These are phyloP conservation scores for Tetrapyrgos nigripes DNA, from an alignment of 1,284 basidiomycete species.

Conservation along the genomic window DNA sequence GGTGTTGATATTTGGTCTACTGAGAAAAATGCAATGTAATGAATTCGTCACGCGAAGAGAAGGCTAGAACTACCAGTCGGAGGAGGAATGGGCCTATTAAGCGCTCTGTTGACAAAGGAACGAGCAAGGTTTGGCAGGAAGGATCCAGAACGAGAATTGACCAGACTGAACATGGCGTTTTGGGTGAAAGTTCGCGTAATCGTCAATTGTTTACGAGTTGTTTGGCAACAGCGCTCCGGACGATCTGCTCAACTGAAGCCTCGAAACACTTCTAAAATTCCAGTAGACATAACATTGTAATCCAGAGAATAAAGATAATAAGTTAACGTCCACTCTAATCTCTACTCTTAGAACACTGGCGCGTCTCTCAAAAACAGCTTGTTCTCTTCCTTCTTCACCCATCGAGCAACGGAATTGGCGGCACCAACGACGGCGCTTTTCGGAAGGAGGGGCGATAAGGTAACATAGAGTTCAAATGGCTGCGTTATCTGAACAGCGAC, in stretches of 20 bases:
- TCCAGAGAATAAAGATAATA: neutral
- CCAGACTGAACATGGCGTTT: neutral
- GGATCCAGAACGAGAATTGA: conserved; percentile 21
- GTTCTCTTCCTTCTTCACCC: conserved; percentile 89
- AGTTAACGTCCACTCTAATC: neutral
- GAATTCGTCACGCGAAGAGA: conserved; percentile 19
- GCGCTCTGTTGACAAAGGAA: conserved; percentile 47
- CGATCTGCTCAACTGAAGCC: too few relatives aligned
- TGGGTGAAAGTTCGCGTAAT: neutral
- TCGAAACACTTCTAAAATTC: too few relatives aligned
- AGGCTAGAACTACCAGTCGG: conserved; percentile 28
- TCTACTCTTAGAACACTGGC: conserved; percentile 71
- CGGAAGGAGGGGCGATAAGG: conserved; percentile 82
- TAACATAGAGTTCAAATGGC: conserved; percentile 90
- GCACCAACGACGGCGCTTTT: conserved; percentile 87
- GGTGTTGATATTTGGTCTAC: conserved; percentile 55
- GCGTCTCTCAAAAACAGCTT: conserved; percentile 87
- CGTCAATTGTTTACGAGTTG: neutral
- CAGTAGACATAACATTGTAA: too few relatives aligned
- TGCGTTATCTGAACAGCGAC: conserved; percentile 84
- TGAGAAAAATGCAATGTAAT: neutral
- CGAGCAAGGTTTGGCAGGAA: conserved; percentile 36
- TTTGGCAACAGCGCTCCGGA: neutral
- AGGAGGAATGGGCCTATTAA: conserved; percentile 37
- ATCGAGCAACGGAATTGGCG: conserved; percentile 88